These are phyloP conservation scores for Rosa chinensis DNA, from an alignment of 306 rosid genomes.

Conservation along the genomic window DNA sequence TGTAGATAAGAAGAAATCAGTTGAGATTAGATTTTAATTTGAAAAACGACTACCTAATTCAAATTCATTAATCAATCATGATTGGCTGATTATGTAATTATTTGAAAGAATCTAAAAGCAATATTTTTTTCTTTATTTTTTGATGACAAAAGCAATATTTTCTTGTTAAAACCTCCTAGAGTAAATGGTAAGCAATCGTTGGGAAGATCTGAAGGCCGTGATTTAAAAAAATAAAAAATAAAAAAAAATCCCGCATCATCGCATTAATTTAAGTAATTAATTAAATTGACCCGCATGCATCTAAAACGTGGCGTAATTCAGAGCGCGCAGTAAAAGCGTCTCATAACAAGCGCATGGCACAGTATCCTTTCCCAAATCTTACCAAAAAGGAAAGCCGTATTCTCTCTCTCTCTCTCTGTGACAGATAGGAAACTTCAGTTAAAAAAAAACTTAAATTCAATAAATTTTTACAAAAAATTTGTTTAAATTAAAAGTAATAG, in stretches of 20 bases:
- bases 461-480: background rate
- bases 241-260: too few relatives aligned
- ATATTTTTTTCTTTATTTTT: too few relatives aligned
- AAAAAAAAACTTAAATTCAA: too few relatives aligned
- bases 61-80: background rate
- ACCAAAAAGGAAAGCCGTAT: constrained; percentile 41
- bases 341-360: constrained; percentile 21
- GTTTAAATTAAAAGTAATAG: constrained; percentile 21
- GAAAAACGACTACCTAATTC: background rate
- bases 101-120: background rate
- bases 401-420: constrained; percentile 15
- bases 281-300: too few relatives aligned
- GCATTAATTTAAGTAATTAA: too few relatives aligned
- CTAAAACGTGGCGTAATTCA: background rate
- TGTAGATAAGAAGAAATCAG: too few relatives aligned
- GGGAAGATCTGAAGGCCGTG: background rate
- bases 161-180: too few relatives aligned
- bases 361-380: constrained; percentile 36
- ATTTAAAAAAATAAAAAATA: background rate
- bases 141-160: background rate
- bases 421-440: constrained; percentile 9
- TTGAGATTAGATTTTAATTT: background rate
- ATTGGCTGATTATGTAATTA: background rate
- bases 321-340: background rate
- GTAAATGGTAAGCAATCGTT: too few relatives aligned